Evolutionary conservation across 2,329 filamentous ascomycete genomes (phyloP), one percentile per base, ranked within the genome.

Genomic region (Phialemoniopsis sp.): DNA sequence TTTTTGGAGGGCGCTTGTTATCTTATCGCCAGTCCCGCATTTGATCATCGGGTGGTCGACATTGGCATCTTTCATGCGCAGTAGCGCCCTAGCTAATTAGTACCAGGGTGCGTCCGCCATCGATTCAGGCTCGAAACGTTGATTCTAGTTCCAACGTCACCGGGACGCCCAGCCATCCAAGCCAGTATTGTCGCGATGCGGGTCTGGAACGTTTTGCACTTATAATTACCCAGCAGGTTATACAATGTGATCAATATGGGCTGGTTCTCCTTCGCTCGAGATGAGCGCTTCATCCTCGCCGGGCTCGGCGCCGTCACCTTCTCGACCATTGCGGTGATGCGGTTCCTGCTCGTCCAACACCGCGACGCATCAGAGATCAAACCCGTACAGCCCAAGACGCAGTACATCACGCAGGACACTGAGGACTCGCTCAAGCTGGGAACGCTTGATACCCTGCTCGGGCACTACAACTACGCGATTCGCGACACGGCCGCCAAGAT

Each of bases 331-430:
- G 66, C 70, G 43, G 67, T 71, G 38, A 77, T 87, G 59, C 70
- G 73, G 46, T 59, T 70, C 29, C 68, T 77, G 39, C 76, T 90
- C 33, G 66, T 67, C 41, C 63, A 73, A 39, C 78, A 83, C 48
- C 74, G 80, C 47, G 70, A 80, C 50, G 70, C 82, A 38, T 83
- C 83, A 46, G 74, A 82, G 58, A 77, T 93, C 53, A 79, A 78
- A 43, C 74, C 78, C 29, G 56, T 68, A 29, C 76, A 80, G 43
- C 80, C 80, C 29, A 82, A 84, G 56, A 78, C 84, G 37, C 78
- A 83, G 49, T 86, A 87, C 56, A 85, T 88, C 47, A 85, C 80
- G 13, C 82, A 89, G 57, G 80, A 85, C 17, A 87, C 83, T 3
- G 85, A 89, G 53, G 84, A 89, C 54, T 76, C 83, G 3, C 68